A percentile compares a stretch with the other conserved stretches of the same genome.
phyloP scores from a whole-genome alignment of 2,329 filamentous ascomycete genomes.

The Cladophialophora immunda region DNA sequence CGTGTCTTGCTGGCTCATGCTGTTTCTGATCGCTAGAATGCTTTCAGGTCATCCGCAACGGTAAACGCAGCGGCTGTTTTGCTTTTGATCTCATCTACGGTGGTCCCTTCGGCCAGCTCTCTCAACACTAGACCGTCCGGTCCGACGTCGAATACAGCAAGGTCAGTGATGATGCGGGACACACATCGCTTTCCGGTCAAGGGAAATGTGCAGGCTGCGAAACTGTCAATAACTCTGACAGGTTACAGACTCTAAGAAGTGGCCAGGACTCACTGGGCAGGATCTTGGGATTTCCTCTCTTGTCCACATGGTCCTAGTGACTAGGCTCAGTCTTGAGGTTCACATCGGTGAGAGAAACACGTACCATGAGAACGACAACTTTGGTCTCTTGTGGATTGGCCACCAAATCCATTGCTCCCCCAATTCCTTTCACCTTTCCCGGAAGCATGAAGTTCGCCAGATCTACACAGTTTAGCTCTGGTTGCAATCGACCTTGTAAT shows the following conservation, averaged over 20 bases:
- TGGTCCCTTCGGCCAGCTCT: not conserved
- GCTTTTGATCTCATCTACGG: not conserved
- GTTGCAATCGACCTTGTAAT: not conserved
- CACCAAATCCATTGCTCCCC: not conserved
- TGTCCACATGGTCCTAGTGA: not conserved
- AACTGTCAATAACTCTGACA: not conserved
- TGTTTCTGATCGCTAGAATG: not conserved
- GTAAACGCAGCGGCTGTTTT: constrained; percentile 14
- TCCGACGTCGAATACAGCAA: not conserved
- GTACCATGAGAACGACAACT: not conserved
- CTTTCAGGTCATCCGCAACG: not conserved
- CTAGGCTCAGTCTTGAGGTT: not conserved
- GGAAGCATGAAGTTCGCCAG: not conserved
- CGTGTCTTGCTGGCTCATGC: not conserved
- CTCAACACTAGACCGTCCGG: not conserved
- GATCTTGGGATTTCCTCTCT: not conserved
- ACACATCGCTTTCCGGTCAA: not conserved
- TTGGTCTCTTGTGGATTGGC: not conserved
- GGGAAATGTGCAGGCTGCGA: not conserved
- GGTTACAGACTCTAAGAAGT: not conserved
- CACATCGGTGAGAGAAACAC: not conserved
- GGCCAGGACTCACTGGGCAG: not conserved
- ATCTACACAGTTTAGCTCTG: not conserved
- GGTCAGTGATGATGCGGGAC: not conserved
- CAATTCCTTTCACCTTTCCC: not conserved